Conservation (phyloP, 2,329 filamentous ascomycete genomes). For the Fusarium subtropicale region DNA sequence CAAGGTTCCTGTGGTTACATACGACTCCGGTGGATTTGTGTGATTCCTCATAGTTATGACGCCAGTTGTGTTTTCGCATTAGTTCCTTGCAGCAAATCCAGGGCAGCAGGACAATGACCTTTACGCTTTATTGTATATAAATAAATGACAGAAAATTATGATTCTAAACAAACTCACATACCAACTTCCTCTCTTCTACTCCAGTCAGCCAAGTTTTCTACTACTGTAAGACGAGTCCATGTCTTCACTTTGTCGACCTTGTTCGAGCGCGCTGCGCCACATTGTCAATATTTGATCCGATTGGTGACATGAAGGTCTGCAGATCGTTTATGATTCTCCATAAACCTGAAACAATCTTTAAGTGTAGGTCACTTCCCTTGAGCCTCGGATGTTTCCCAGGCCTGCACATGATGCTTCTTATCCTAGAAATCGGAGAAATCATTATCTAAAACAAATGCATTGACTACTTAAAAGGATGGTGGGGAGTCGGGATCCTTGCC, state of each 20-base stretch:
- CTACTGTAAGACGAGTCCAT: too few relatives aligned
- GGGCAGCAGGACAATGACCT: too few relatives aligned
- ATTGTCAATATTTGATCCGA: neutral
- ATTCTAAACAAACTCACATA: neutral
- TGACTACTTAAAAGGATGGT: neutral
- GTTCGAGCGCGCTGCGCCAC: accelerated
- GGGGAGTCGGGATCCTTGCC: neutral
- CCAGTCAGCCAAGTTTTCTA: too few relatives aligned
- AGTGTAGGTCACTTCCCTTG: neutral
- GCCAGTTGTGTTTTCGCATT: neutral
- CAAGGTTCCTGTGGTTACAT: neutral
- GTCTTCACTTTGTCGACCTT: neutral
- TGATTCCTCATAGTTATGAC: neutral
- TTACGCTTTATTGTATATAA: too few relatives aligned
- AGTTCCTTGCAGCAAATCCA: neutral
- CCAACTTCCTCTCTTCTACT: too few relatives aligned
- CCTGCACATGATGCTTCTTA: neutral
- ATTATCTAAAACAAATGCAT: neutral
- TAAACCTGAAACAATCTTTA: neutral
- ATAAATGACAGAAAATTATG: too few relatives aligned
- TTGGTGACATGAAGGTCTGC: neutral
- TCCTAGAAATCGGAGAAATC: neutral
- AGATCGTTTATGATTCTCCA: neutral
- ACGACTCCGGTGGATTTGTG: neutral
- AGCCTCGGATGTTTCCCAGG: neutral